A percentile compares a stretch with the other conserved stretches of the same genome.
Evolutionary conservation across 495 filamentous ascomycete genomes (phyloP).

Genomic region (Penicillium diatomitis): DNA sequence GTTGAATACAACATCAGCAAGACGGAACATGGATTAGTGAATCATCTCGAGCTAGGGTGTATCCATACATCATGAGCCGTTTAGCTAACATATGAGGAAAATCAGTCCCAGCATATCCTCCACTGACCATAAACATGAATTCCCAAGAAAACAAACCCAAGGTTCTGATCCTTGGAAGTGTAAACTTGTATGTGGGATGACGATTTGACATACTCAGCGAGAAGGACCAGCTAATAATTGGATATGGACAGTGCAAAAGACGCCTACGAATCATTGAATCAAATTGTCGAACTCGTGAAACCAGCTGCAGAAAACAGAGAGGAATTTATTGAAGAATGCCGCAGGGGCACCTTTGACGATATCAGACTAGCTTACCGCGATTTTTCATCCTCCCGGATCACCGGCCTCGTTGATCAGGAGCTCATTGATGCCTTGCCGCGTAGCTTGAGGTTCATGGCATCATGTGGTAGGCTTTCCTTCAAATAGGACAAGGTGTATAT

Average conservation of each 20-base stretch:
- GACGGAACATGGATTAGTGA: too few relatives aligned
- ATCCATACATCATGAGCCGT: too few relatives aligned
- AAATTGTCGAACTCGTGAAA: constrained; percentile 39
- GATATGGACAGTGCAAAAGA: constrained; percentile 7
- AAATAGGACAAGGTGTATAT: neutral
- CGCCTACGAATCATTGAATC: constrained; percentile 41
- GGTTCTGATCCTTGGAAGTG: constrained; percentile 47
- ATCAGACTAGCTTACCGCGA: constrained; percentile 68
- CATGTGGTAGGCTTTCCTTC: constrained; percentile 36
- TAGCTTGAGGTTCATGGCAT: constrained; percentile 43
- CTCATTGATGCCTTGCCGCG: constrained; percentile 51
- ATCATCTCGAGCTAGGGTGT: too few relatives aligned
- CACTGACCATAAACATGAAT: constrained; percentile 5
- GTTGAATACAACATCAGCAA: too few relatives aligned
- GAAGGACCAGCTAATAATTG: neutral
- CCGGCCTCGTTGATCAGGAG: constrained; percentile 61
- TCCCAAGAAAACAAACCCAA: constrained; percentile 29
- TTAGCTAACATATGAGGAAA: too few relatives aligned
- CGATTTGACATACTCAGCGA: neutral
- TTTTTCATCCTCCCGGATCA: constrained; percentile 55
- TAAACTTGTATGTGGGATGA: constrained; percentile 40
- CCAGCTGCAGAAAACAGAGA: constrained; percentile 45
- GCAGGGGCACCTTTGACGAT: constrained; percentile 56
- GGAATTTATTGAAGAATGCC: constrained; percentile 68
- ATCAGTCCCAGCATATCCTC: too few relatives aligned